These are phyloP conservation scores for Calonectria fujianensis DNA, from an alignment of 2,329 filamentous ascomycete species.

Conservation along the genomic window DNA sequence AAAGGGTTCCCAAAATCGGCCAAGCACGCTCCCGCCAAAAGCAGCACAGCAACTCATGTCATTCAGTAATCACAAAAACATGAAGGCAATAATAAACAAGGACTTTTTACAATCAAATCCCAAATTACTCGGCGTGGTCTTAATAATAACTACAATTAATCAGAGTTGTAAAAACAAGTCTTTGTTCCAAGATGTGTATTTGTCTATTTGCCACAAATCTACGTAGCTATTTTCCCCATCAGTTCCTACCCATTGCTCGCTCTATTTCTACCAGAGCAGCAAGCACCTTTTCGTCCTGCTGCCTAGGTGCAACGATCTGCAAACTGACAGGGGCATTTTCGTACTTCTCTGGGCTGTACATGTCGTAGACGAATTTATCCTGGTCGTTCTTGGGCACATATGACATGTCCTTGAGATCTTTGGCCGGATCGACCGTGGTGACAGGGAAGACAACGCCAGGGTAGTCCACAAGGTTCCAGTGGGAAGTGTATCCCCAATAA, in stretches of 20 bases:
- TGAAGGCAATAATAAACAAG: neutral
- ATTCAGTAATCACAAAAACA: neutral
- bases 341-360: constrained; percentile 55
- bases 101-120: neutral
- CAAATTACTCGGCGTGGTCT: neutral
- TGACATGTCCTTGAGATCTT: constrained; percentile 49
- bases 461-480: constrained; percentile 83
- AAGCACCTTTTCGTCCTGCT: constrained; percentile 58
- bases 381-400: constrained; percentile 56
- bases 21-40: neutral
- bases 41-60: neutral
- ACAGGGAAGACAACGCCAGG: constrained; percentile 78
- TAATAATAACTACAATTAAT: neutral
- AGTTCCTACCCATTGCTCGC: constrained; percentile 49
- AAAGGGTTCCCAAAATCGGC: neutral
- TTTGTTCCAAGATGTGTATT: neutral
- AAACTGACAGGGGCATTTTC: constrained; percentile 54
- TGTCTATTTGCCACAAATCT: neutral
- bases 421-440: constrained; percentile 53
- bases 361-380: constrained; percentile 55
- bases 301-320: constrained; percentile 55
- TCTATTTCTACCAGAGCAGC: constrained; percentile 54
- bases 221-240: neutral
- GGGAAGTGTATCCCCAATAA: constrained; percentile 79
- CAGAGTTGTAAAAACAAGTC: neutral